A percentile compares a stretch with the other conserved stretches of the same genome.
Evolutionary conservation across 768 basidiomycete species (phyloP).

Genomic region (Tulasnella calospora): DNA sequence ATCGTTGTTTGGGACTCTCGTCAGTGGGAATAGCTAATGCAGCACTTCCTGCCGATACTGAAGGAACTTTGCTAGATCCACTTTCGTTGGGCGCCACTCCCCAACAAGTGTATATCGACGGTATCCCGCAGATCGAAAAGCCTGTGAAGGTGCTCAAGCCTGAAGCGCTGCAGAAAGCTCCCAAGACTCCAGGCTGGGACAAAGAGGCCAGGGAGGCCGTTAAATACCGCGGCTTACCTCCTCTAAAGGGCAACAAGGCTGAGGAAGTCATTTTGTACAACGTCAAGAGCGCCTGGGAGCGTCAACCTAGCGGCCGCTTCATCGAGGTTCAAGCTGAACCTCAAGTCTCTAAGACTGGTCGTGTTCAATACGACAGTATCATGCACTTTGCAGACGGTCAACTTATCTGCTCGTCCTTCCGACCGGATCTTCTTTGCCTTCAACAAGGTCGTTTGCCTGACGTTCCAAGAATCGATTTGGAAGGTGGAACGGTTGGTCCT

Average conservation of each 20-base stretch:
- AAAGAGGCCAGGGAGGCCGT: slow-evolving; percentile 59
- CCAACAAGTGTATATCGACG: slow-evolving; percentile 79
- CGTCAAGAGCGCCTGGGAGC: slow-evolving; percentile 49
- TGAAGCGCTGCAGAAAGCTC: slow-evolving; percentile 47
- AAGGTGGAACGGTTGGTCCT: slow-evolving; percentile 56
- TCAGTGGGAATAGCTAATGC: not conserved
- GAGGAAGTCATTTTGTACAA: slow-evolving; percentile 58
- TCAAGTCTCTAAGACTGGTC: not conserved
- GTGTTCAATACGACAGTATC: slow-evolving; percentile 33
- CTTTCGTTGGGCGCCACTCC: slow-evolving; percentile 73
- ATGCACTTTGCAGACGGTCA: slow-evolving; percentile 53
- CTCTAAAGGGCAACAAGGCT: slow-evolving; percentile 42
- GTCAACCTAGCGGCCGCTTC: slow-evolving; percentile 33
- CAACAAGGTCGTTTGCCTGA: slow-evolving; percentile 31
- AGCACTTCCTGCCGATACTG: slow-evolving; percentile 37
- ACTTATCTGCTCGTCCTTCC: slow-evolving; percentile 45
- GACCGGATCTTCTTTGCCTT: slow-evolving; percentile 35
- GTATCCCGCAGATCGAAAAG: slow-evolving; percentile 59
- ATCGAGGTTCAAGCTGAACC: slow-evolving; percentile 24
- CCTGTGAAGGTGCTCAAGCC: slow-evolving; percentile 55
- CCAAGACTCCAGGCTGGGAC: slow-evolving; percentile 65
- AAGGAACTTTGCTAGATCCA: slow-evolving; percentile 45
- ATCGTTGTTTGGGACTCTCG: slow-evolving; percentile 40
- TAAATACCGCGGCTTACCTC: slow-evolving; percentile 68
- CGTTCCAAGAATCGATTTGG: slow-evolving; percentile 49